phyloP scores from a whole-genome alignment of 176 grass and related monocot genomes.

The Eleusine coracana region DNA sequence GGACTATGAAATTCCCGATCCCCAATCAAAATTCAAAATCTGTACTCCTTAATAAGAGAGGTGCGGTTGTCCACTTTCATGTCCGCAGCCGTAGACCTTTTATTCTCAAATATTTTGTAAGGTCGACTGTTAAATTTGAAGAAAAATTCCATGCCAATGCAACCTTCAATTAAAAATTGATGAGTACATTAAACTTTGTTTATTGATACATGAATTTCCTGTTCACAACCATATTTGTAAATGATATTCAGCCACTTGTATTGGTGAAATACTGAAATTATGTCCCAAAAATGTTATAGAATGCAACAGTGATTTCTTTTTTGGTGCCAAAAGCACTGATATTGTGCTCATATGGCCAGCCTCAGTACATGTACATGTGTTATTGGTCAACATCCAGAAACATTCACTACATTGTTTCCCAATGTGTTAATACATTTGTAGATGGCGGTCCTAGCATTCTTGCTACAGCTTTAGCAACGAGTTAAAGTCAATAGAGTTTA shows the following conservation, averaged over 20 bases:
- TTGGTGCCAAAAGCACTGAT: not conserved
- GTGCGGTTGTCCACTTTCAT: too few species aligned
- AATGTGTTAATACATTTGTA: too few species aligned
- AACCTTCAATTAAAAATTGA: slow-evolving; percentile 13
- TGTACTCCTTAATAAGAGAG: too few species aligned
- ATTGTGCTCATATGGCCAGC: slow-evolving; percentile 4
- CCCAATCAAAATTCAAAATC: not conserved
- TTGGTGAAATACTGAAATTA: slow-evolving; percentile 11
- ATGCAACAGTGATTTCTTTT: not conserved
- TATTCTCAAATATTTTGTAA: slow-evolving; percentile 21
- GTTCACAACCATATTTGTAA: slow-evolving; percentile 9
- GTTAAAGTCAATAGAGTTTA: not conserved
- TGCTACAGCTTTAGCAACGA: slow-evolving; percentile 4
- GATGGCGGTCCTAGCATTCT: not conserved
- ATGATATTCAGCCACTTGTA: not conserved
- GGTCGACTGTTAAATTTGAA: not conserved
- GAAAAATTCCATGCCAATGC: slow-evolving; percentile 14
- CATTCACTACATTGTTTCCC: not conserved
- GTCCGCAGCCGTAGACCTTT: not conserved
- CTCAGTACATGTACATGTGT: slow-evolving; percentile 11
- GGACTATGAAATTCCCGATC: slow-evolving; percentile 6
- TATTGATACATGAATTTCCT: slow-evolving; percentile 5
- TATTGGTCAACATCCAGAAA: slow-evolving; percentile 13
- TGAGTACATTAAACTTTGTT: slow-evolving; percentile 1
- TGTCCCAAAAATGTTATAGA: not conserved